phyloP scores from a whole-genome alignment of 331 rosid genomes.

The Rosa hybrid region DNA sequence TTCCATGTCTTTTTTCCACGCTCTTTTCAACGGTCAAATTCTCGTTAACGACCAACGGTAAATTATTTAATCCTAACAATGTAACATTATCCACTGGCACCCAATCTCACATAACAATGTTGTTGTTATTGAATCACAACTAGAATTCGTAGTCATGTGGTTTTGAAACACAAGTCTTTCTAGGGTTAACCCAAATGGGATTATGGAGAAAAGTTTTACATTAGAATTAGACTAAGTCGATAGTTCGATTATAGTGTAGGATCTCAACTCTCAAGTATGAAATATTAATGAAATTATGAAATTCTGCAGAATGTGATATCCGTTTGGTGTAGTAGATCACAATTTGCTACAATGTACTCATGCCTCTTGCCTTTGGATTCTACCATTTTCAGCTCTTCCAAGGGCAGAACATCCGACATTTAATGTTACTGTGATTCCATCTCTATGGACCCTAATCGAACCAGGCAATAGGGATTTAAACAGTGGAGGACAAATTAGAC shows the following conservation, averaged over 20 bases:
- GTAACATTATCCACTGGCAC: constrained; percentile 5
- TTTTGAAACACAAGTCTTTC: too few species aligned
- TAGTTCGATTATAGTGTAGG: too few species aligned
- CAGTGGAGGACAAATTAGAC: constrained; percentile 10
- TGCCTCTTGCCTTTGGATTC: background rate
- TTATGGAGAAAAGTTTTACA: too few species aligned
- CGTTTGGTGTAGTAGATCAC: too few species aligned
- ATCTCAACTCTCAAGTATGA: too few species aligned
- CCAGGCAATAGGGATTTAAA: background rate
- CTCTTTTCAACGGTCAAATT: constrained; percentile 43
- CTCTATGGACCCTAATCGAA: background rate
- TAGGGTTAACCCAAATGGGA: too few species aligned
- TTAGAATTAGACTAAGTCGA: too few species aligned
- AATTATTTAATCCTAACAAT: constrained; percentile 1
- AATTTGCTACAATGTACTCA: background rate
- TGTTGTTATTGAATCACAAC: too few species aligned
- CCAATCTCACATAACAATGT: background rate
- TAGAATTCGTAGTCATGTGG: too few species aligned
- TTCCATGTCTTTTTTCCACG: background rate
- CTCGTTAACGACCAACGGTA: constrained; percentile 28
- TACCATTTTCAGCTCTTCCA: constrained; percentile 8
- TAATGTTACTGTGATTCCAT: background rate
- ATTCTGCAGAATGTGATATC: too few species aligned
- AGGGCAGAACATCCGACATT: background rate
- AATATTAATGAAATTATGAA: too few species aligned